phyloP scores from a whole-genome alignment of 352 stramenopile species.

The Phytophthora hybrid region DNA sequence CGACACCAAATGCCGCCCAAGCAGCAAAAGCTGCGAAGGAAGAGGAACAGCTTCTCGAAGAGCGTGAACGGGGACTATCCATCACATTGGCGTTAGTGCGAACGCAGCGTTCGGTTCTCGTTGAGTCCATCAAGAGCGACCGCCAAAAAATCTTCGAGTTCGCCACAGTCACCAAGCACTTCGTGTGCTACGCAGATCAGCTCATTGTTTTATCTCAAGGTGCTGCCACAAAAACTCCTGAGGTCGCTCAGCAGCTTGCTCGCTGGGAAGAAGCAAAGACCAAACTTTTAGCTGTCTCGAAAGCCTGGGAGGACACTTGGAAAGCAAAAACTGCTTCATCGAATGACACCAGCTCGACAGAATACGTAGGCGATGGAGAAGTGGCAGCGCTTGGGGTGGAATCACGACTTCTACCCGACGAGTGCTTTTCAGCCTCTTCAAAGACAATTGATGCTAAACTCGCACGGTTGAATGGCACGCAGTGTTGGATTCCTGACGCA shows the following conservation, averaged over 20 bases:
- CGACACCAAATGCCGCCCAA: conserved; percentile 19
- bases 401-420: conserved; percentile 61
- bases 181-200: conserved; percentile 61
- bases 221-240: conserved; percentile 11
- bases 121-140: conserved; percentile 67
- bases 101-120: conserved; percentile 55
- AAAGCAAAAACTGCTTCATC: conserved; percentile 15
- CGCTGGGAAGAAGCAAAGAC: conserved; percentile 50
- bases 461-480: conserved; percentile 59
- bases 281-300: conserved; percentile 38
- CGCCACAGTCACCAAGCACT: conserved; percentile 52
- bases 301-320: conserved; percentile 52
- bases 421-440: conserved; percentile 67
- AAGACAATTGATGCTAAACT: conserved; percentile 65
- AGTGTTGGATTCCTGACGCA: conserved; percentile 69
- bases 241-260: conserved; percentile 24
- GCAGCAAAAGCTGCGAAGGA: conserved; percentile 49
- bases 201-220: conserved; percentile 33
- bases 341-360: conserved; percentile 23
- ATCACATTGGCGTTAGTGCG: conserved; percentile 81
- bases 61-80: conserved; percentile 78
- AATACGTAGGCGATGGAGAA: conserved; percentile 58
- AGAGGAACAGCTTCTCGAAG: conserved; percentile 72
- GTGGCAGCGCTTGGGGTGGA: conserved; percentile 66
- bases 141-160: conserved; percentile 78